Conservation (phyloP, 2,329 filamentous ascomycete species). For the Fusarium acutatum region DNA sequence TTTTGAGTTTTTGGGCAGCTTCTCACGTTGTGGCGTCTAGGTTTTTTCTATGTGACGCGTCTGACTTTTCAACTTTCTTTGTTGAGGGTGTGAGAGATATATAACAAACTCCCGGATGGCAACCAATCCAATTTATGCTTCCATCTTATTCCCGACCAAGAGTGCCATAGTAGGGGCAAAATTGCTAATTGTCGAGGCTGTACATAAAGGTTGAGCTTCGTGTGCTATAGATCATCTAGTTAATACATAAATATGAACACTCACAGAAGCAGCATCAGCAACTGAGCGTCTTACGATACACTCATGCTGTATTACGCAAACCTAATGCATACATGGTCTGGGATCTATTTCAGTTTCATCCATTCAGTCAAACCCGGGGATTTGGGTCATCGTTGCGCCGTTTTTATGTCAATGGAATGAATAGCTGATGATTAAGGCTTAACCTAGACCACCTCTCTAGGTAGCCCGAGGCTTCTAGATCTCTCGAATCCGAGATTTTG, state of each 20-base stretch:
- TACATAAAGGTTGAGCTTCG: neutral
- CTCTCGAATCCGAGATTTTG: neutral
- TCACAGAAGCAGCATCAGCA: neutral
- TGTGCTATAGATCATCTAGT: neutral
- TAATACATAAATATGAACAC: neutral
- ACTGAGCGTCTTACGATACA: neutral
- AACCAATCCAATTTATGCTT: neutral
- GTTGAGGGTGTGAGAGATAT: slow-evolving; percentile 1
- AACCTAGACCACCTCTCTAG: slow-evolving; percentile 8
- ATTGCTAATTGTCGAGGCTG: neutral
- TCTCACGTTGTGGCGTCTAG: slow-evolving; percentile 11
- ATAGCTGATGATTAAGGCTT: neutral
- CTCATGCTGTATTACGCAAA: neutral
- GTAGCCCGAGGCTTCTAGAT: no score
- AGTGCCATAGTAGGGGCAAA: neutral
- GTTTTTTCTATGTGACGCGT: slow-evolving; percentile 3
- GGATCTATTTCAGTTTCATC: neutral
- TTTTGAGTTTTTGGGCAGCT: neutral
- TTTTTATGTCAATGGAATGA: neutral
- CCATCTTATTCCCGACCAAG: neutral
- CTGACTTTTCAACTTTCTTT: neutral
- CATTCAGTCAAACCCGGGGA: neutral
- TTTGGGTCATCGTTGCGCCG: neutral
- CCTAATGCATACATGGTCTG: neutral
- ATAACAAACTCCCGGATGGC: neutral